Conservation (phyloP, 2,329 filamentous ascomycete genomes). For the Zarea fungicola region DNA sequence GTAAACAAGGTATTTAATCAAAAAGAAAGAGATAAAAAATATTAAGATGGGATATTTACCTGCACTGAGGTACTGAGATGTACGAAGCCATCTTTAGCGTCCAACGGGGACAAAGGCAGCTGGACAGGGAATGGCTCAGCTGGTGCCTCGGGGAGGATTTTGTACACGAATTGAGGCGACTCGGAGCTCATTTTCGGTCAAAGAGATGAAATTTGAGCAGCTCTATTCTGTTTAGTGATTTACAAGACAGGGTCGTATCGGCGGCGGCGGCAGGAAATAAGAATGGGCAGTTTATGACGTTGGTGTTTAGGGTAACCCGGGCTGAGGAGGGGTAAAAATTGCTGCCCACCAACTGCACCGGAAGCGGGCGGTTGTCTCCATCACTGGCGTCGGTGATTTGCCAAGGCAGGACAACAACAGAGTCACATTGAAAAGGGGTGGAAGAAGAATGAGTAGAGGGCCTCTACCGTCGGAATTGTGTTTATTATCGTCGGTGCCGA, state of each 20-base stretch:
- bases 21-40: too few species aligned
- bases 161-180: constrained; percentile 48
- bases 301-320: constrained; percentile 4
- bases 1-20: too few species aligned
- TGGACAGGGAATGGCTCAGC: constrained; percentile 46
- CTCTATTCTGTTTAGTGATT: too few species aligned
- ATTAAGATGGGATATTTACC: constrained; percentile 27
- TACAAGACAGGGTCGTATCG: too few species aligned
- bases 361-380: not conserved
- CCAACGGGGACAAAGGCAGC: constrained; percentile 55
- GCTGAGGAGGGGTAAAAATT: not conserved
- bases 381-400: too few species aligned
- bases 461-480: constrained; percentile 61
- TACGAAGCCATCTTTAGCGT: constrained; percentile 55
- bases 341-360: not conserved
- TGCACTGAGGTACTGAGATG: constrained; percentile 55
- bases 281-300: constrained; percentile 3
- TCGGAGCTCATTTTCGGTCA: constrained; percentile 27
- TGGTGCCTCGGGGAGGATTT: constrained; percentile 52
- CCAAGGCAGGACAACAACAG: not conserved
- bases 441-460: constrained; percentile 43
- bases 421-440: not conserved
- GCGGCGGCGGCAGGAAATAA: not conserved
- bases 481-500: constrained; percentile 57
- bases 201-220: too few species aligned